Conservation (phyloP, 768 basidiomycete genomes). For the Hemileccinum impolitum region DNA sequence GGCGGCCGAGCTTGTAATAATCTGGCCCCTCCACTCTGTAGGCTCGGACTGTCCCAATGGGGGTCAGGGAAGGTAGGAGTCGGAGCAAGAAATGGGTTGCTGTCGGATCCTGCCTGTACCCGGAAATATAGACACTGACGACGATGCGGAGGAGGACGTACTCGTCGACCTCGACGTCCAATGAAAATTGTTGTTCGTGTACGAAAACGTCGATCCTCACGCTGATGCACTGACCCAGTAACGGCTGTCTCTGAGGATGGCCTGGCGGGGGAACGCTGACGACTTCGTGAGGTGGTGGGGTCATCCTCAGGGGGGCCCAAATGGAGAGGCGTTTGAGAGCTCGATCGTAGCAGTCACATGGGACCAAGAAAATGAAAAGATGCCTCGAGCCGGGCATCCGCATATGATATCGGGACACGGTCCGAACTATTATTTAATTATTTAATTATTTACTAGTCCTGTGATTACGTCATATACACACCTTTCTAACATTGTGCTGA, state of each 20-base stretch:
- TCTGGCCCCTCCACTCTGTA: slow-evolving; percentile 34
- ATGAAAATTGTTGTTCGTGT: slow-evolving; percentile 58
- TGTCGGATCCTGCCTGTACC: slow-evolving; percentile 53
- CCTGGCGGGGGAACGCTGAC: slow-evolving; percentile 41
- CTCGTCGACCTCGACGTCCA: slow-evolving; percentile 77
- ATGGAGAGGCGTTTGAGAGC: neutral
- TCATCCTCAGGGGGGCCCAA: neutral
- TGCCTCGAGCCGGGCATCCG: slow-evolving; percentile 14
- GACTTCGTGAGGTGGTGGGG: slow-evolving; percentile 53
- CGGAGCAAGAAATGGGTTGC: slow-evolving; percentile 74
- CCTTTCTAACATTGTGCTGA: no score
- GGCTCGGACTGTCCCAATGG: slow-evolving; percentile 70
- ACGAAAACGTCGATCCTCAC: slow-evolving; percentile 51
- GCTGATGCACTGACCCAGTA: slow-evolving; percentile 64
- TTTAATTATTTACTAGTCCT: slow-evolving; percentile 1
- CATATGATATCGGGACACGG: slow-evolving; percentile 8
- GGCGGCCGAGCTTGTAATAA: slow-evolving; percentile 72
- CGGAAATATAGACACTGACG: neutral
- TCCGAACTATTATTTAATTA: neutral
- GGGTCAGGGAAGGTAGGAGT: slow-evolving; percentile 53
- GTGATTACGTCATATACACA: no score
- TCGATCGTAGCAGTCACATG: slow-evolving; percentile 19
- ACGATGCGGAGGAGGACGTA: slow-evolving; percentile 32
- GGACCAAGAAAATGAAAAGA: slow-evolving; percentile 1
- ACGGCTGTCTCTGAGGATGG: slow-evolving; percentile 37